Evolutionary conservation across 768 basidiomycete genomes (phyloP), one percentile per base, ranked within the genome.

Genomic region (Mycena indigotica): DNA sequence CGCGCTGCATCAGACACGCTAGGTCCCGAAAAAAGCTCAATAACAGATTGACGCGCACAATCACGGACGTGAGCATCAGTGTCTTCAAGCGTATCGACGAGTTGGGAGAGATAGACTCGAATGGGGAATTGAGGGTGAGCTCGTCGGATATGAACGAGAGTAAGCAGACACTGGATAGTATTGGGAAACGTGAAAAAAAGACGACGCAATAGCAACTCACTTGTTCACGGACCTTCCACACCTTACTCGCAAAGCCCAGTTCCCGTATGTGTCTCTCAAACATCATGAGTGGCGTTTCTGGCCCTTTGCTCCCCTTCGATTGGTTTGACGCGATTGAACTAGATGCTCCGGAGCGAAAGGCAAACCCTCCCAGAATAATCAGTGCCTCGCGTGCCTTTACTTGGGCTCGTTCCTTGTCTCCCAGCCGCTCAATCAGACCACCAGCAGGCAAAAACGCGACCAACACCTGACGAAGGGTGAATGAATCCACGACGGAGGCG

Each of bases 81-180:
- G 72, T 98, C 96, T 75, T 98, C 92, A 28, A 99, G 79, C 35
- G 87, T 79, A 54, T 88, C 91, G 29, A 98, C 92, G 50, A 99
- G 83, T 13, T 80, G 73, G 1, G 89, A 72, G 28, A 96, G 82
- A 73, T 89, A 98, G 4, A 90, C 83, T 44, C 89, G 82, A 40
- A 97, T 84, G 30, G 93, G 92, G 57, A 93, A 92, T 41, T 83
- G 77, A 65, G 84, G 82, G 69, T 90, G 84, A 41, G 75, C 69
- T 32, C 88, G 85, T 51, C 91, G 87, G 64, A 93, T 82, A 64
- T 88, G 81, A 17, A 89, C 88, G 6, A 93, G 78, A 17, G 84
- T 79, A 44, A 89, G 68, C 41, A 93, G 83, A 24, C 85, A 81
- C 82, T 86, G 58, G 19, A 10, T 60, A 28, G 35, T 19, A 54